These are phyloP conservation scores for Neonothopanus nambi DNA, from an alignment of 1,284 basidiomycete genomes.

Conservation along the genomic window DNA sequence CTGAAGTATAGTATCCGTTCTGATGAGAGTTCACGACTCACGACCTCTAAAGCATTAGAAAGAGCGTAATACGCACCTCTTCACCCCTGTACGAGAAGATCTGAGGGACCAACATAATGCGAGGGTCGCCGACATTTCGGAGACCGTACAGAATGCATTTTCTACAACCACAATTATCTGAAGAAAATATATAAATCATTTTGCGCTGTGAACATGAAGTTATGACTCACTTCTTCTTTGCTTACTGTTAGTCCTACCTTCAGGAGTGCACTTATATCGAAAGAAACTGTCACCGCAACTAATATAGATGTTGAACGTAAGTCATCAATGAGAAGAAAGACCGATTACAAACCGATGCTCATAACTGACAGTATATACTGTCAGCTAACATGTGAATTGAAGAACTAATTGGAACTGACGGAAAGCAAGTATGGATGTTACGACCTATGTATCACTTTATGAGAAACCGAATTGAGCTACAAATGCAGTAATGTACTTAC, in stretches of 20 bases:
- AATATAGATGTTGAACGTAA: neutral
- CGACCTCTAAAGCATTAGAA: neutral
- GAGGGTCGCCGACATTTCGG: slow-evolving; percentile 1
- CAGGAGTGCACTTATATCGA: neutral
- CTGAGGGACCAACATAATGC: slow-evolving; percentile 9
- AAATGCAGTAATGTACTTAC: neutral
- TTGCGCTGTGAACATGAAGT: neutral
- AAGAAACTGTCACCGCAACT: slow-evolving; percentile 3
- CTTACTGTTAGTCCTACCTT: neutral
- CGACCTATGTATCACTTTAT: neutral
- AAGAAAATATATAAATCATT: neutral
- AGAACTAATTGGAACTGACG: neutral
- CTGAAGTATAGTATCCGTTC: slow-evolving; percentile 6
- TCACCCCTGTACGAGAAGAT: slow-evolving; percentile 4
- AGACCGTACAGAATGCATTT: slow-evolving; percentile 5
- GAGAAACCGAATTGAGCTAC: neutral
- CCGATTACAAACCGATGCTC: neutral
- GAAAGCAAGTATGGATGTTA: slow-evolving; percentile 1
- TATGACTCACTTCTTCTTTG: neutral
- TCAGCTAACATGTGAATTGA: neutral
- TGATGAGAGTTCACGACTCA: neutral
- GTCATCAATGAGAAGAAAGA: neutral
- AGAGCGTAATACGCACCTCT: neutral
- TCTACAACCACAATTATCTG: slow-evolving; percentile 6
- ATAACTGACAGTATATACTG: neutral